Base-by-base conservation (phyloP, 768 basidiomycete genomes). In the Leucocoprinus birnbaumii region DNA sequence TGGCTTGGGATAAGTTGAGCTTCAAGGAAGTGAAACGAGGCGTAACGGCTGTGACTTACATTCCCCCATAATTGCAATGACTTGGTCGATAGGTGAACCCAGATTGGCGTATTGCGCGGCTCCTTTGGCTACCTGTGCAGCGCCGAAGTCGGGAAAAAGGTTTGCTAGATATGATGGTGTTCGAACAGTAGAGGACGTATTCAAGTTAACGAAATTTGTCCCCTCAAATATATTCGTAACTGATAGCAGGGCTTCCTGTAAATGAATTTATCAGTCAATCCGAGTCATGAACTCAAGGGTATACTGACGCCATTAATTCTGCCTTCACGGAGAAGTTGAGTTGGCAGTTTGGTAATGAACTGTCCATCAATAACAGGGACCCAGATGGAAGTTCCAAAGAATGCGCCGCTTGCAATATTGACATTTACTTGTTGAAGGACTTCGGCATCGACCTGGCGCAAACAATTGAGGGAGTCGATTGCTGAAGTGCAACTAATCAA, bases 311-410 rank as follows among this genome's bases (percentile, higher is more conserved):
- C 74, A 43, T 80, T 81, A 38, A 76, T 49, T 56, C 66, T 69
- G 13, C 74, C 68, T 34, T 67, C 64, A 7, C 61, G 59, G 18
- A 82, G 53, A 4, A 73, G 65, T 45, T 69, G 53, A 0, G 68
- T 75, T 6, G 79, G 77, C n/a, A 74, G 64, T 41, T 75, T 72
- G 0, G 69, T 63, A 31, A 80, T 79, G 55, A 78, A 75, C 1
- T 63, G 65, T 1, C 76, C 80, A 59, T 82, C 80, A 2, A 82
- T 70, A 18, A 82, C 78, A 0, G 80, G 79, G 11, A 70, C 69
- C 40, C 75, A 78, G n/a, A 64, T 54, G 27, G 66, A 77, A 1
- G 73, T 74, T 0, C 74, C 75, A 46, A 62, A 77, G 63, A 80
- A 78, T 2, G 59, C 72, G 35, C 63, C 66, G 0, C 0, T 9